Evolutionary conservation across 2,329 filamentous ascomycete genomes (phyloP), one percentile per base, ranked within the genome.

Genomic region (Xylaria sp.): DNA sequence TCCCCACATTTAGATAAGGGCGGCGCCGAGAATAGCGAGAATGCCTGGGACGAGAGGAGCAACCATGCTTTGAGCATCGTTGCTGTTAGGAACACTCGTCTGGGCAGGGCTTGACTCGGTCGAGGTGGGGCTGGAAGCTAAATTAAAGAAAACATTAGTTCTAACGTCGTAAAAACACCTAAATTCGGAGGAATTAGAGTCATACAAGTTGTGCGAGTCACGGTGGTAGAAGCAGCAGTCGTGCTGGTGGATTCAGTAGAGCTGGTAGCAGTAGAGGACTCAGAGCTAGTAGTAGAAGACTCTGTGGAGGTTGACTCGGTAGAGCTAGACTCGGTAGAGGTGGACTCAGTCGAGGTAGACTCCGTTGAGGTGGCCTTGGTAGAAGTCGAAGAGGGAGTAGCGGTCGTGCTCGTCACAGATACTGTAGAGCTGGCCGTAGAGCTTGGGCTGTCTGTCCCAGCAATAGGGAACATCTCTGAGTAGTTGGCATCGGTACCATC

Each of bases 401-500:
- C 52, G 8, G 28, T 55, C 8, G 52, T 37, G 28, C 52, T 55
- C 4, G 52, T 37, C 28, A 3, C 28, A 5, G 52, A 37, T 3
- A 20, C 52, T 10, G 28, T 37, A 37, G 52, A 55, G 9, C 52
- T 55, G 1, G 50, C 34, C 8, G 56, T 46, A 32, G 56, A 32
- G 20, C 39, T 46, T 3, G 74, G 64, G 41, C 69, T 65, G 66
- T 63, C 61, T 28, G 73, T 74, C 52, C 80, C 81, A 18, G 60
- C 23, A 59, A 83, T 72, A 8, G 70, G 15, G 76, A 84, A 86
- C 75, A 78, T 78, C 13, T 67, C 4, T 74, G 81, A 83, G 81
- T 83, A 86, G 83, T 86, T 86, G 75, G 75, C 70, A 13, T 78
- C 76, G 39, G 73, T 75, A 41, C 74, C 74, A 72, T 86, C 84